These are phyloP conservation scores for Phyllosticta citribraziliensis DNA, from an alignment of 2,329 filamentous ascomycete genomes.

Conservation along the genomic window DNA sequence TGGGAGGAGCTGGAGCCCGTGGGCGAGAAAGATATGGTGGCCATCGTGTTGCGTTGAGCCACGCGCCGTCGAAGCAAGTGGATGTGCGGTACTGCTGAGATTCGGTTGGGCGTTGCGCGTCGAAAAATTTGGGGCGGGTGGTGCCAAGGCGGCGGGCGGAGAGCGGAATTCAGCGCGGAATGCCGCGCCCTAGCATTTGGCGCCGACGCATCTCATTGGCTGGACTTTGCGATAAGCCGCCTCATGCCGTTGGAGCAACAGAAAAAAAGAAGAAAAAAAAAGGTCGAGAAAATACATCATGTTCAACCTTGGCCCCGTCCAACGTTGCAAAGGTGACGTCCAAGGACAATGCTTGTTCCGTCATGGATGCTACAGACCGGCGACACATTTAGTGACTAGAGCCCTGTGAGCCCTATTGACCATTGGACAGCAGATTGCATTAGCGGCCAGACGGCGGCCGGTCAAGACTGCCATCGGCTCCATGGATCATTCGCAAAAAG, in stretches of 20 bases:
- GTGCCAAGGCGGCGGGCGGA: background rate
- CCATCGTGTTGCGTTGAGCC: slow-evolving; percentile 5
- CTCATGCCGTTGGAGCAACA: background rate
- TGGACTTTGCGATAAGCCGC: background rate
- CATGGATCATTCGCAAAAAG: background rate
- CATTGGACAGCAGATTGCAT: background rate
- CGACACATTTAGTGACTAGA: background rate
- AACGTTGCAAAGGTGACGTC: background rate
- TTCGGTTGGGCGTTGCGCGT: background rate
- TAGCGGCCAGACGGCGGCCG: background rate
- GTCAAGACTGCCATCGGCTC: background rate
- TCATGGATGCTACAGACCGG: background rate
- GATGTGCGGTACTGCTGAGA: background rate
- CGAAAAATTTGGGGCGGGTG: slow-evolving; percentile 6
- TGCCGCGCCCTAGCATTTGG: background rate
- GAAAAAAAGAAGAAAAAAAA: background rate
- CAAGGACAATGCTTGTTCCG: background rate
- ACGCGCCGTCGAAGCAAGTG: background rate
- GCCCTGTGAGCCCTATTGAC: background rate
- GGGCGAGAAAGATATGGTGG: slow-evolving; percentile 19
- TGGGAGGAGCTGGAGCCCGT: slow-evolving; percentile 31
- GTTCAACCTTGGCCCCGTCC: background rate
- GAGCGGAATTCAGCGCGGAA: background rate
- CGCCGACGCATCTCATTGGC: background rate
- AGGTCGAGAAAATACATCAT: background rate